Evolutionary conservation across 1,284 basidiomycete species (phyloP), one percentile per base, ranked within the genome.

Genomic region (Sanghuangporus sanghuang): DNA sequence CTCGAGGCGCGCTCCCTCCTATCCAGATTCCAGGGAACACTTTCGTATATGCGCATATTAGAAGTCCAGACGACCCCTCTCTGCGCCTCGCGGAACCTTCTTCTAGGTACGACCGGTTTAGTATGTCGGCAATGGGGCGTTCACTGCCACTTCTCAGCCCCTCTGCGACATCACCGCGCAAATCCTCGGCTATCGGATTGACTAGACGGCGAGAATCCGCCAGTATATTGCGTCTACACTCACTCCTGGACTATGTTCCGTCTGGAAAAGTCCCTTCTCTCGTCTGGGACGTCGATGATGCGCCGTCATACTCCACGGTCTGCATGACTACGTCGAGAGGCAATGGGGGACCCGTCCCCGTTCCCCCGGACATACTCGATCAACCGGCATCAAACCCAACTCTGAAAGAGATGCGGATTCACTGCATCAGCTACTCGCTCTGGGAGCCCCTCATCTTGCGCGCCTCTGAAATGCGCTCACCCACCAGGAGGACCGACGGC

Each of bases 301-400:
- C 16, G 35, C 64, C 64, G 23, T 59, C 64, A n/a, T 23, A 27
- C 40, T 36, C 36, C 8, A 62, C 56, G 21, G 61, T 65, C 35
- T 56, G 14, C 14, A 48, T 59, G 59, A 16, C 16, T 38, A 42
- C 16, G 11, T 12, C 57, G 23, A 49, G 42, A 5, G 8, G 50
- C 35, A 40, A 27, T 21, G 14, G 36, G 16, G 12, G 9, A 3
- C 56, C 32, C n/a, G 27, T 49, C 14, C 18, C 61, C 14, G 39
- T 62, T 8, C 57, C 61, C 7, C n/a, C 18, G 14, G n/a, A 21
- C 5, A 35, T 60, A 6, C 56, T 65, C n/a, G 18, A 46, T 21
- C 39, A 40, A 14, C 48, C 64, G 11, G 65, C 65, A 36, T 60
- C 65, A 23, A 40, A 56, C n/a, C 65, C 65, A 5, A 50, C 61